Evolutionary conservation across 345 rosid genomes (phyloP).

Genomic region (Eucalyptus sp.): DNA sequence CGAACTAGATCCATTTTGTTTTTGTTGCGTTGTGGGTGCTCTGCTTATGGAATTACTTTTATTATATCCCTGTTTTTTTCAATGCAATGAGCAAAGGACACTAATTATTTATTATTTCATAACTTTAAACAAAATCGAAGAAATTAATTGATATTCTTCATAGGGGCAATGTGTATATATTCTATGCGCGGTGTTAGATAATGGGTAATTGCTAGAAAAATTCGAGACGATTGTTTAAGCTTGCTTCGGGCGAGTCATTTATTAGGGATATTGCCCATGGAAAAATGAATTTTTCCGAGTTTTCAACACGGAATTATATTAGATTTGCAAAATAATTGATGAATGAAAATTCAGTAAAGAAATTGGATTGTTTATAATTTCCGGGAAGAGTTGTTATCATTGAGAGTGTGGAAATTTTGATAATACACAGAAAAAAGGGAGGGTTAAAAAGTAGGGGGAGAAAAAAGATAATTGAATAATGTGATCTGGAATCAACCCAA

Average conservation of each 20-base stretch:
- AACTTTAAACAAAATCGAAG: neutral
- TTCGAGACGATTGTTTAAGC: neutral
- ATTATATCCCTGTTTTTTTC: neutral
- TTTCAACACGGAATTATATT: neutral
- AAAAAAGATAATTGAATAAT: neutral
- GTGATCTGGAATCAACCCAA: neutral
- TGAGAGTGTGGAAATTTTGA: neutral
- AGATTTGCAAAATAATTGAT: neutral
- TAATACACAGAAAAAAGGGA: neutral
- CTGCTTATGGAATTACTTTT: neutral
- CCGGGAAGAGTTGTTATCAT: neutral
- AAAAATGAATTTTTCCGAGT: neutral
- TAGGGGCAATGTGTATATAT: neutral
- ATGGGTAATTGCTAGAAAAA: neutral
- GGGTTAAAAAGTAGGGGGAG: neutral
- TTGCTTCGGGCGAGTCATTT: neutral
- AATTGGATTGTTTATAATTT: neutral
- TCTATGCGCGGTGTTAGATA: fast-evolving
- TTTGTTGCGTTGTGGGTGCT: neutral
- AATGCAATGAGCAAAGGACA: neutral
- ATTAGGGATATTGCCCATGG: neutral
- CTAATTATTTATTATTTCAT: neutral
- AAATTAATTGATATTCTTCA: neutral
- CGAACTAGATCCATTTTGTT: neutral
- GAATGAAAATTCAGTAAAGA: neutral